Conservation (phyloP, 164 flowering plant genomes). For the Magnolia changhungtana region DNA sequence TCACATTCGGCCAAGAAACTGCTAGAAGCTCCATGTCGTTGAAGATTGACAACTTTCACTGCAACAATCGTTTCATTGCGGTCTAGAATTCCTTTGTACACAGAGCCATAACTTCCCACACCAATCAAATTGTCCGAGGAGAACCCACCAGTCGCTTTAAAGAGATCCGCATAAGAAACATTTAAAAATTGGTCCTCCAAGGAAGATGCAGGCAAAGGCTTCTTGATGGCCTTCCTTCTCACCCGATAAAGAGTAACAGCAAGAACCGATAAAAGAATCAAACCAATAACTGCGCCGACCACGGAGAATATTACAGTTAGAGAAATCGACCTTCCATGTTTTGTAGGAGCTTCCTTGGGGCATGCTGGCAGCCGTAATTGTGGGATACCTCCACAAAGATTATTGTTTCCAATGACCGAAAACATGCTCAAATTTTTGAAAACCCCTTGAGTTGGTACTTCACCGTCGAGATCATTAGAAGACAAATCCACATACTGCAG, state of each 20-base stretch:
- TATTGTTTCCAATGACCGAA: too few species aligned
- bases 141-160: conserved; percentile 1
- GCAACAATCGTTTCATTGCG: background rate
- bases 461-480: too few species aligned
- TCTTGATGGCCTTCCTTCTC: too few species aligned
- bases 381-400: too few species aligned
- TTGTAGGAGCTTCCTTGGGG: too few species aligned
- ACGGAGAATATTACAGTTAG: too few species aligned
- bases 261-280: background rate
- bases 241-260: conserved; percentile 1
- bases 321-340: too few species aligned
- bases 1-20: conserved; percentile 8
- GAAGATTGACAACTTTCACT: conserved; percentile 8
- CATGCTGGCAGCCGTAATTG: background rate
- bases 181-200: background rate
- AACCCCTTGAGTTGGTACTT: too few species aligned
- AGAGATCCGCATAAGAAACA: conserved; percentile 6
- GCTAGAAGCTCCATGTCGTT: background rate
- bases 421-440: too few species aligned
- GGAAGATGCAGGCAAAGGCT: too few species aligned
- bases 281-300: too few species aligned
- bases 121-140: background rate
- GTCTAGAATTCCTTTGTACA: background rate
- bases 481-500: too few species aligned
- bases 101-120: background rate